Base-by-base conservation (phyloP, 1,284 basidiomycete genomes). In the Phenoliferia sp. region DNA sequence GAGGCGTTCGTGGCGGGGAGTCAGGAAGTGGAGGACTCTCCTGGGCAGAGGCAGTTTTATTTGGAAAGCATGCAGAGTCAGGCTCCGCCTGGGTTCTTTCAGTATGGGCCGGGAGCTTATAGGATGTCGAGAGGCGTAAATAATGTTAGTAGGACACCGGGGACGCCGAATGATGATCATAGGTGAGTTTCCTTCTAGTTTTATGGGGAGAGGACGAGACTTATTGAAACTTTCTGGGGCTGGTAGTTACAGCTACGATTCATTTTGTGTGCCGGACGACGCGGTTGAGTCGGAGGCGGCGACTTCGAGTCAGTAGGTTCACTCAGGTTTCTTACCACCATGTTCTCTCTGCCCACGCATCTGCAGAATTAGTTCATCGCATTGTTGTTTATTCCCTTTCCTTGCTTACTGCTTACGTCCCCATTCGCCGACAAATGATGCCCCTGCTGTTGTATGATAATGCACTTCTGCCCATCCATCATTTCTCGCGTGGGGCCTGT, bases 21-120 rank as follows among this genome's bases (percentile, higher is more conserved):
- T 58, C 76, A 75, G 10, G 76, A 73, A 22, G 75, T 69, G 3
- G 73, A 65, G 6, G 76, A 74, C 58, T 76, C 75, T 62, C 74
- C 52, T 10, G 75, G 75, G 69, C 76, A 75, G 66, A 73, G 74
- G 62, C 76, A 74, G 66, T 78, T 78, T 39, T 78, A 78, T 60
- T 73, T 78, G 70, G 29, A 79, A 70, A 54, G 76, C 72, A 60
- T 80, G 59, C 75, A 77, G 54, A 80, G 78, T 15, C 79, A 80
- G 62, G 73, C 74, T 2, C 74, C 76, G 33, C 31, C 67, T 17
- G 76, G 74, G 1, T 78, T 68, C 60, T 26, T n/a, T 19, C 6
- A 7, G 48, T 52, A 52, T 16, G 48, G 48, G 22, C 26, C 39
- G 2, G 39, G 57, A 34, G 50, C 54, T 28, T 33, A 58, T 16